Conservation (phyloP, 1,284 basidiomycete species). For the Leccinum angustisporum region DNA sequence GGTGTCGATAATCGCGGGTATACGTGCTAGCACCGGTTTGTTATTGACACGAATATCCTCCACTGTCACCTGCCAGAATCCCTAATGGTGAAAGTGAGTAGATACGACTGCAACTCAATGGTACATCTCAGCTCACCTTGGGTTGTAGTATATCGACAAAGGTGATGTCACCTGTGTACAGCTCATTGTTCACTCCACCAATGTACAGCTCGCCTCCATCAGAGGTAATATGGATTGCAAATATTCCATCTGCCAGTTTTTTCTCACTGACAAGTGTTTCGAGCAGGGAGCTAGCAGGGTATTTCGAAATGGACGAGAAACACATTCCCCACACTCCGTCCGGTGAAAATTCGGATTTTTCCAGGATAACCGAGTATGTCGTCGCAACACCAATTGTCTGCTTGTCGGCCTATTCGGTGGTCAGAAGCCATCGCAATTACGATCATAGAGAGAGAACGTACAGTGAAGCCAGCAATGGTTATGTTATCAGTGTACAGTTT, state of each 20-base stretch:
- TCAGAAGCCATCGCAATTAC: background rate
- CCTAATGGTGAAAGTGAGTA: background rate
- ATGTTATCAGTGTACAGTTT: background rate
- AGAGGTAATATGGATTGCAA: background rate
- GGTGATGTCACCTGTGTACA: background rate
- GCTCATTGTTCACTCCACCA: background rate
- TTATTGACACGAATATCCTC: background rate
- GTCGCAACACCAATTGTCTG: background rate
- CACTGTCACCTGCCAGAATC: background rate
- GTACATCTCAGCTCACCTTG: background rate
- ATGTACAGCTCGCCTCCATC: background rate
- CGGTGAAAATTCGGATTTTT: background rate
- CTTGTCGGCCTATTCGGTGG: background rate
- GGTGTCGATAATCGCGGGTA: background rate
- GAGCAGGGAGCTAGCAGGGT: background rate
- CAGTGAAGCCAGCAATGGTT: background rate
- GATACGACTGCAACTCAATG: background rate
- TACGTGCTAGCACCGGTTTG: background rate
- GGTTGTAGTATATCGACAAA: background rate
- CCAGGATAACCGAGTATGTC: background rate
- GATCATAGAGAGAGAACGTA: background rate
- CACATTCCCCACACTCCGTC: background rate
- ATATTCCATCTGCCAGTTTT: background rate
- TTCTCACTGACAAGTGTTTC: background rate
- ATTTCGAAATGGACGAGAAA: background rate